phyloP scores from a whole-genome alignment of 495 filamentous ascomycete species.

The Neurospora sp. region DNA sequence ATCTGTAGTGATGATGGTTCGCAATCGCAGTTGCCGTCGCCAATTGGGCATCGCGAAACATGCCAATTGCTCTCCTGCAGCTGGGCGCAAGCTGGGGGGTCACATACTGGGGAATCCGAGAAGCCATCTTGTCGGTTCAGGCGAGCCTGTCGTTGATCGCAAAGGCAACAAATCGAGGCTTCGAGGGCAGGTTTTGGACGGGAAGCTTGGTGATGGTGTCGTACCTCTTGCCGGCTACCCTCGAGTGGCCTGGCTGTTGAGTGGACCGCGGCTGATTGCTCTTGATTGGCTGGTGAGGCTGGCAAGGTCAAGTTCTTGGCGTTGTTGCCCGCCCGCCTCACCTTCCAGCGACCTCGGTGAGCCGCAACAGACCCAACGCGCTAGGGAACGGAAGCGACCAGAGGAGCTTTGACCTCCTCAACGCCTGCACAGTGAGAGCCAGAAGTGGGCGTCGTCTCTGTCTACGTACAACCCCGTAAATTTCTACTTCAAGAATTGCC shows the following conservation, averaged over 20 bases:
- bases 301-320: background rate
- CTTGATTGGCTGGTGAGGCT: background rate
- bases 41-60: background rate
- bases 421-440: background rate
- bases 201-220: background rate
- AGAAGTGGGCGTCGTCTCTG: background rate
- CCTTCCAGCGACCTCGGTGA: background rate
- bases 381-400: background rate
- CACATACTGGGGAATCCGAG: constrained; percentile 41
- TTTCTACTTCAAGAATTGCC: background rate
- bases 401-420: background rate
- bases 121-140: constrained; percentile 35
- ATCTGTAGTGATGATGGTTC: background rate
- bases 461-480: background rate
- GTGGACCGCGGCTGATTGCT: background rate
- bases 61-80: constrained; percentile 14
- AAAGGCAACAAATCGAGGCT: constrained; percentile 3
- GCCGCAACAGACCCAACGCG: background rate
- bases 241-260: background rate
- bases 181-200: background rate
- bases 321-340: background rate
- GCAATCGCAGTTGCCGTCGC: background rate
- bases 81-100: background rate
- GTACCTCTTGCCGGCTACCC: background rate
- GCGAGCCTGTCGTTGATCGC: constrained; percentile 15